phyloP scores from a whole-genome alignment of 768 basidiomycete species.

The Guyanaporus albipodus region DNA sequence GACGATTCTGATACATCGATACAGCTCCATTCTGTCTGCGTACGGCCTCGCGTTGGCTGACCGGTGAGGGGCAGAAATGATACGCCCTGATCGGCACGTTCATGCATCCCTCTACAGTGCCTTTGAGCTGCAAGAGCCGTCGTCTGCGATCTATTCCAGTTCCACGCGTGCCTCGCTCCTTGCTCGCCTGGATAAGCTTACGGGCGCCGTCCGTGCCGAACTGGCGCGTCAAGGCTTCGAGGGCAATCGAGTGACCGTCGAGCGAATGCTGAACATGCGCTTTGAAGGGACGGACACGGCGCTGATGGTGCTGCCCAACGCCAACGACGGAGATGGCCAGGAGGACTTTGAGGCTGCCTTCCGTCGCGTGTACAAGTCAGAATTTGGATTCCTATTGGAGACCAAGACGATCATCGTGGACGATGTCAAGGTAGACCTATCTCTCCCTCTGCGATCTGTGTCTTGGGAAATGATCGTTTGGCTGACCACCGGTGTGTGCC shows the following conservation, averaged over 20 bases:
- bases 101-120: conserved; percentile 45
- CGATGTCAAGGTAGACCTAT: conserved; percentile 70
- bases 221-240: conserved; percentile 81
- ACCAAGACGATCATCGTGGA: conserved; percentile 83
- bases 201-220: conserved; percentile 56
- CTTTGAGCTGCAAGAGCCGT: conserved; percentile 86
- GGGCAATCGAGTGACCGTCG: conserved; percentile 63
- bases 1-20: conserved; percentile 83
- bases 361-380: conserved; percentile 71
- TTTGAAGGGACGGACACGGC: conserved; percentile 94
- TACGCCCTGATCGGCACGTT: not conserved
- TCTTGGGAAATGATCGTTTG: too few relatives aligned
- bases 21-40: conserved; percentile 90
- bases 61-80: conserved; percentile 38
- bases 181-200: conserved; percentile 66
- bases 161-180: conserved; percentile 53
- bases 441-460: too few relatives aligned
- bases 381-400: conserved; percentile 91
- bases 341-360: conserved; percentile 82
- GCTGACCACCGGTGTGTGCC: not conserved
- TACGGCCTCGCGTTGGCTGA: conserved; percentile 93
- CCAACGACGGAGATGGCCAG: conserved; percentile 45
- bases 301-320: conserved; percentile 72
- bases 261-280: conserved; percentile 87
- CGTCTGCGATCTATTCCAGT: conserved; percentile 70